phyloP scores from a whole-genome alignment of 495 filamentous ascomycete genomes.

The Lasiosphaeriaceae sp. region DNA sequence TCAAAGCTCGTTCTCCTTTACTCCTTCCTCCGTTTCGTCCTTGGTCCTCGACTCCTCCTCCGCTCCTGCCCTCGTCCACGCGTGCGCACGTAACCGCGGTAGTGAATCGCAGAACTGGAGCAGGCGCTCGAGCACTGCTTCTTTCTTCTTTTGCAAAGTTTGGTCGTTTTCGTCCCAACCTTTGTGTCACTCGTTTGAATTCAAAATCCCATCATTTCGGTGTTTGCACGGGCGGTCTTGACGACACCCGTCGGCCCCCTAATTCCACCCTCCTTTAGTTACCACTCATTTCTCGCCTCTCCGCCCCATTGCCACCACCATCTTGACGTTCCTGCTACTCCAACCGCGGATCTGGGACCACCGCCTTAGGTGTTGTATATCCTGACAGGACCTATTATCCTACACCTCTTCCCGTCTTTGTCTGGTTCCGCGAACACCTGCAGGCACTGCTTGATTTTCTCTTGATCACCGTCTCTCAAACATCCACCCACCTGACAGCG shows the following conservation, averaged over 20 bases:
- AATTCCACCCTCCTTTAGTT: background rate
- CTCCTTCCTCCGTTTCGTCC: background rate
- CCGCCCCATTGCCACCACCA: background rate
- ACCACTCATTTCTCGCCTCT: constrained; percentile 1
- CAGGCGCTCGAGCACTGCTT: background rate
- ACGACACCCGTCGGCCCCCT: constrained; percentile 18
- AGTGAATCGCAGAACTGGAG: background rate
- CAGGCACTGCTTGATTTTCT: constrained; percentile 35
- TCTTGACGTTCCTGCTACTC: too few species aligned
- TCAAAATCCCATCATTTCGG: background rate
- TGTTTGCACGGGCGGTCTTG: constrained; percentile 14
- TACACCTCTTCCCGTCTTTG: background rate
- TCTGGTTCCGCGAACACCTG: constrained; percentile 15
- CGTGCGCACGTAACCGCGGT: background rate
- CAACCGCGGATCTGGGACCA: constrained; percentile 14
- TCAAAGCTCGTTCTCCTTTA: background rate
- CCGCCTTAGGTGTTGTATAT: too few species aligned
- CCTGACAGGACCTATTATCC: constrained; percentile 2
- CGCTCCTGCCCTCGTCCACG: background rate
- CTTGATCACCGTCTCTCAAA: constrained; percentile 37
- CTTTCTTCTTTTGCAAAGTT: background rate
- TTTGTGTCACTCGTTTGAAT: background rate
- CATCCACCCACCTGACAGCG: constrained; percentile 13
- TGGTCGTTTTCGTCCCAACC: background rate
- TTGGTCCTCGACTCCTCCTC: background rate